Conservation (phyloP, 345 rosid species). For the Salix brachista region DNA sequence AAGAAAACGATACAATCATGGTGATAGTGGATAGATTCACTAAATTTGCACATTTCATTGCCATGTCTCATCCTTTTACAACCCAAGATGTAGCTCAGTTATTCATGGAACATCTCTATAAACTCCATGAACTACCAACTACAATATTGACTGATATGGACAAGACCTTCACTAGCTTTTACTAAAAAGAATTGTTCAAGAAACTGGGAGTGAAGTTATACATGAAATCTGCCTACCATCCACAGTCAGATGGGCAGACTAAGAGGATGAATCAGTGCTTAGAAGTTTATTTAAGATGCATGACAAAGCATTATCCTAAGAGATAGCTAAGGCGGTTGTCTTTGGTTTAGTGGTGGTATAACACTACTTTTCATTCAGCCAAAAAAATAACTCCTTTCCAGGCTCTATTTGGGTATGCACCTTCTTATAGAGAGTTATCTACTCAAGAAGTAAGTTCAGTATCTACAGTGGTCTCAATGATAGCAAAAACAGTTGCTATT, state of each 20-base stretch:
- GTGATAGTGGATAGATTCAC: not conserved
- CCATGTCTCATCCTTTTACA: not conserved
- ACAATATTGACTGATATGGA: not conserved
- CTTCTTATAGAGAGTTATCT: not conserved
- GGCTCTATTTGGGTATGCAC: not conserved
- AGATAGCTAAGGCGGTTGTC: not conserved
- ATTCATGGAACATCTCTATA: not conserved
- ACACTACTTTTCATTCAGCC: not conserved
- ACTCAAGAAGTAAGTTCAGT: not conserved
- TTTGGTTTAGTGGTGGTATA: not conserved
- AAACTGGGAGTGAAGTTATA: not conserved
- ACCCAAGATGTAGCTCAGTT: not conserved
- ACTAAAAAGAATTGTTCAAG: not conserved
- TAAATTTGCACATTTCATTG: not conserved
- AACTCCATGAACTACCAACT: not conserved
- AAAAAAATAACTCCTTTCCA: not conserved
- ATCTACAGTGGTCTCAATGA: not conserved
- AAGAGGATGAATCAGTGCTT: not conserved
- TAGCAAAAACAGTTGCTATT: not conserved
- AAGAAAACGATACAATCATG: no score
- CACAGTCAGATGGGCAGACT: not conserved
- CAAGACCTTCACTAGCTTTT: not conserved
- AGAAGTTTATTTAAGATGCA: not conserved
- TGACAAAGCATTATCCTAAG: not conserved
- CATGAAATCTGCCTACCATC: not conserved